phyloP scores from a whole-genome alignment of 2,329 filamentous ascomycete species.

The Aspergillus neoniger region DNA sequence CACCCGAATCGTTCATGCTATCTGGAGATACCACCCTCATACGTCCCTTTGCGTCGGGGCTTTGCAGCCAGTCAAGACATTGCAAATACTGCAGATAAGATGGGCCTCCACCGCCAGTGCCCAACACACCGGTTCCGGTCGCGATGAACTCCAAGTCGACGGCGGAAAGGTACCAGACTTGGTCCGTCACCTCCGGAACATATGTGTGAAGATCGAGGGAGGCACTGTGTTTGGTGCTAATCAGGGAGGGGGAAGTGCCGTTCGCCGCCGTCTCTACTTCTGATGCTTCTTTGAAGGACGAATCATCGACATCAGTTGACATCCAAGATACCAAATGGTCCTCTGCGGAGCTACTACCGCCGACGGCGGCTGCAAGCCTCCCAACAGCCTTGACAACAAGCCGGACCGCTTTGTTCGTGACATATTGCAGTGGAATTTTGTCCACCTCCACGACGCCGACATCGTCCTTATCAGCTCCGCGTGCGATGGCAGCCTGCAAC shows the following conservation, averaged over 20 bases:
- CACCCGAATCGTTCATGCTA: constrained; percentile 41
- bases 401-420: constrained; percentile 44
- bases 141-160: constrained; percentile 43
- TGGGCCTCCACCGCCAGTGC: constrained; percentile 45
- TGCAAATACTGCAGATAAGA: constrained; percentile 51
- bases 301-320: not conserved
- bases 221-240: constrained; percentile 23
- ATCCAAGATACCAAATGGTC: not conserved
- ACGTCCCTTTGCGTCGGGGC: constrained; percentile 28
- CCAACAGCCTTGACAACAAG: constrained; percentile 41
- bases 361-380: too few relatives aligned
- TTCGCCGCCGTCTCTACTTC: not conserved
- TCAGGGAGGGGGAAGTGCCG: not conserved
- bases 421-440: constrained; percentile 42
- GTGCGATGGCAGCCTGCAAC: constrained; percentile 23
- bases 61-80: constrained; percentile 38
- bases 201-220: constrained; percentile 34
- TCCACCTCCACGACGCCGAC: constrained; percentile 49
- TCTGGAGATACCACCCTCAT: constrained; percentile 44
- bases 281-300: not conserved
- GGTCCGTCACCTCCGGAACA: constrained; percentile 31
- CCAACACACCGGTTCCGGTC: constrained; percentile 40
- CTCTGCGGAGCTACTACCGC: too few relatives aligned
- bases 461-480: constrained; percentile 33
- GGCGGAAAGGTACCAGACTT: constrained; percentile 41